Percentiles rank a stretch among this genome's conserved stretches.
These are phyloP conservation scores for Saturnispora serradocipensis DNA, from an alignment of 805 yeast species.

Conservation along the genomic window DNA sequence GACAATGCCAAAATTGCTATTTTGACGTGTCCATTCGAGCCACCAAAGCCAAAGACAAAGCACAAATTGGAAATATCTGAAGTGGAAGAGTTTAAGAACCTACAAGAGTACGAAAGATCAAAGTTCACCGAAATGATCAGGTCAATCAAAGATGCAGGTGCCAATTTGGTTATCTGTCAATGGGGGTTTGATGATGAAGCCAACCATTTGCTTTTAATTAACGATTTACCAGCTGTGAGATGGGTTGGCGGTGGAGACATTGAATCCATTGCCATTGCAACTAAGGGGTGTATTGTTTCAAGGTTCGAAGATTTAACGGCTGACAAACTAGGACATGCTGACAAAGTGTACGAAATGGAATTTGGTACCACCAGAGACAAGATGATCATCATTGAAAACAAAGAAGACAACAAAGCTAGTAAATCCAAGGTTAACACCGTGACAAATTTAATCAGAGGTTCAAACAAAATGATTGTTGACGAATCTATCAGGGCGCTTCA, in stretches of 20 bases:
- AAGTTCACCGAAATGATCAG: conserved; percentile 88
- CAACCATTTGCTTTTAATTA: conserved; percentile 80
- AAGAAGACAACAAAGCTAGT: conserved; percentile 59
- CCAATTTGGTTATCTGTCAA: conserved; percentile 94
- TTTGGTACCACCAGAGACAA: conserved; percentile 96
- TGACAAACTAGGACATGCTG: conserved; percentile 83
- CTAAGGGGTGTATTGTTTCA: conserved; percentile 95
- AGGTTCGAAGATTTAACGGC: conserved; percentile 84
- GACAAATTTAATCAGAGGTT: conserved; percentile 88
- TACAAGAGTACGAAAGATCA: conserved; percentile 87
- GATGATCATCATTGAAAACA: conserved; percentile 89
- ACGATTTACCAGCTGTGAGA: conserved; percentile 89
- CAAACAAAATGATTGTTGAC: conserved; percentile 95
- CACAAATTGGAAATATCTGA: conserved; percentile 88
- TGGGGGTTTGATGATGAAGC: conserved; percentile 99
- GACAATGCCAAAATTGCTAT: conserved; percentile 84
- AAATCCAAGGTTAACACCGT: conserved; percentile 32
- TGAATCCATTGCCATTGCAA: conserved; percentile 93
- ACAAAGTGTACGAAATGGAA: conserved; percentile 74
- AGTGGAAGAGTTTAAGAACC: conserved; percentile 87
- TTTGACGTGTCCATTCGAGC: conserved; percentile 97
- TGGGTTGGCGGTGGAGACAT: conserved; percentile 99
- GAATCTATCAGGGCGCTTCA: conserved; percentile 95
- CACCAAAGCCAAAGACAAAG: conserved; percentile 98
- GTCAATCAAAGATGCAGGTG: conserved; percentile 79